Evolutionary conservation across 441 rosid species (phyloP).

Genomic region (Jatropha multifida): DNA sequence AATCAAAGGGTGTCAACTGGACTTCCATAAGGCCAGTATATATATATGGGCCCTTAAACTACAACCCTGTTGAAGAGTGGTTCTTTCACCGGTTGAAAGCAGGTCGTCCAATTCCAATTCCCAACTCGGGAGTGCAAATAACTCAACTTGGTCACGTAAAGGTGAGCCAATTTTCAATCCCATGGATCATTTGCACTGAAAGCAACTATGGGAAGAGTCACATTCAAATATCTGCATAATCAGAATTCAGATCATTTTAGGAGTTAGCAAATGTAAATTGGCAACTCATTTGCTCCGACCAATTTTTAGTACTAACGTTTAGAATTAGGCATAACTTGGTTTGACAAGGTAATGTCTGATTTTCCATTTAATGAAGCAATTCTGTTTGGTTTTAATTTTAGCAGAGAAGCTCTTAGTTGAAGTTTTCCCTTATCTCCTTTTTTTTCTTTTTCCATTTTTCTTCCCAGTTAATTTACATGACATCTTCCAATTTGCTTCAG

Average conservation of each 20-base stretch:
- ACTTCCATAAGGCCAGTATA: conserved; percentile 90
- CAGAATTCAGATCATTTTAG: not conserved
- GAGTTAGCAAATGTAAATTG: not conserved
- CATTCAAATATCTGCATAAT: not conserved
- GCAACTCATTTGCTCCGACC: not conserved
- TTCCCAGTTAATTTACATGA: no score
- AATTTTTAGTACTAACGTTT: not conserved
- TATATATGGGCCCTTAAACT: conserved; percentile 93
- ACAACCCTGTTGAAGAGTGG: conserved; percentile 99
- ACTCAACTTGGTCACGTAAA: conserved; percentile 94
- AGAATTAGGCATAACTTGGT: not conserved
- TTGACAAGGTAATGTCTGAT: not conserved
- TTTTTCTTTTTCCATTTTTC: no score
- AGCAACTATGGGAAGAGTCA: not conserved
- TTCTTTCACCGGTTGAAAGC: conserved; percentile 94
- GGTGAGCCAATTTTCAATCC: conserved; percentile 39
- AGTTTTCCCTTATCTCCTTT: no score
- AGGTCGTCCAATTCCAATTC: conserved; percentile 90
- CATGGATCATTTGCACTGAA: not conserved
- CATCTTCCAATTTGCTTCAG: no score
- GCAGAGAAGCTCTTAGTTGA: no score
- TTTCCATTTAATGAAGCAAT: not conserved
- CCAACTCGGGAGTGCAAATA: conserved; percentile 77
- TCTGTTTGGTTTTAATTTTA: not conserved
- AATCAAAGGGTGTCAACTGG: conserved; percentile 76